Evolutionary conservation across 768 basidiomycete species (phyloP), one percentile per base, ranked within the genome.

Genomic region (Cyclocybe aegerita): DNA sequence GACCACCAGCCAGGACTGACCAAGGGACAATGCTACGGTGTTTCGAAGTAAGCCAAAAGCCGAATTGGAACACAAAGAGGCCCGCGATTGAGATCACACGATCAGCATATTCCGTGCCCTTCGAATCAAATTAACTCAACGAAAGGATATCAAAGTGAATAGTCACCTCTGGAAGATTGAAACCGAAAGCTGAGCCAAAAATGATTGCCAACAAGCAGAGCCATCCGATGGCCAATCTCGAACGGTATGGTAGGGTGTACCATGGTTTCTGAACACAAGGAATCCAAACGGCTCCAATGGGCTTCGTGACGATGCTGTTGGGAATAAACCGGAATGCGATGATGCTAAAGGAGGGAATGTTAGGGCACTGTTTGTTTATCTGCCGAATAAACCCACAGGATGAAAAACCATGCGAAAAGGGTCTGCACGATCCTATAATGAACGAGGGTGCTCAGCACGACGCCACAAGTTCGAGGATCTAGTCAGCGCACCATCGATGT

Each of bases 151-250:
- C 15, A 36, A 31, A 43, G 30, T 48, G 35, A 56, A 80, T 15
- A 59, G 77, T 38, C 54, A 87, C 88, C 43, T 63, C 69, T 41
- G 76, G 66, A 29, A 87, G 77, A 17, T 74, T 68, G 70, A 91
- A 88, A 7, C 91, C 91, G 64, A 90, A 94, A 0, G 90, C 91
- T 9, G 88, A 91, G 29, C 91, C 93, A 53, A 94, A 86, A 38
- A 92, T 71, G 47, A 92, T 81, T 10, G 64, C 90, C 39, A 93
- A 64, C 39, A 94, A 80, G 53, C 79, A 81, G 15, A 90, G 63
- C 88, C 88, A 91, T 40, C 93, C 93, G 35, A 87, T 62, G 7
- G 74, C 59, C 39, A 90, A 71, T 15, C 90, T 77, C 48, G 74
- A 44, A 16, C 61, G 57, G 46, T 79, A 77, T 10, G 78, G 68